Evolutionary conservation across 2,329 filamentous ascomycete species (phyloP).

Genomic region (Pseudogymnoascus destructans): DNA sequence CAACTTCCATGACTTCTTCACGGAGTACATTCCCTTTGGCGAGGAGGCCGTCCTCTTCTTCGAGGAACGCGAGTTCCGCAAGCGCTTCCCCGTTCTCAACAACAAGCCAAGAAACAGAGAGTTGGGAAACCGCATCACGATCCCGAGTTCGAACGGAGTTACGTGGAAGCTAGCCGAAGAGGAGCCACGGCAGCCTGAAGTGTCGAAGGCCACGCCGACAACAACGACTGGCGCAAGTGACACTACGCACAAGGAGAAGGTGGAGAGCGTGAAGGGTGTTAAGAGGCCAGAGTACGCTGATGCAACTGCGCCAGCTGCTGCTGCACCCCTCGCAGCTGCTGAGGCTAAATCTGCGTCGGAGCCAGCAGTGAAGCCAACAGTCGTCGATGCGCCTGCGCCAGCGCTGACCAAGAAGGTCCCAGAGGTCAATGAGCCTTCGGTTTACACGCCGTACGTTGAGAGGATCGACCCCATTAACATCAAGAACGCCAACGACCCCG

Average conservation of each 20-base stretch:
- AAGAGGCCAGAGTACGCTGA: conserved; percentile 25
- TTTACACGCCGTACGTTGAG: conserved; percentile 44
- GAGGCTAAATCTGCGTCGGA: conserved; percentile 23
- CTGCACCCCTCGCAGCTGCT: conserved; percentile 15
- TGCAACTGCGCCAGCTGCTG: conserved; percentile 18
- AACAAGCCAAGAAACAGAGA: conserved; percentile 30
- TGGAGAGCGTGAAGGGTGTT: conserved; percentile 26
- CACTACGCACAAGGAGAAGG: conserved; percentile 20
- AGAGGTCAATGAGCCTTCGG: conserved; percentile 53
- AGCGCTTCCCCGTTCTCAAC: conserved; percentile 54
- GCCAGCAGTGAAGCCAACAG: not conserved
- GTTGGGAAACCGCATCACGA: conserved; percentile 60
- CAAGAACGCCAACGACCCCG: conserved; percentile 64
- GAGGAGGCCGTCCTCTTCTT: conserved; percentile 92
- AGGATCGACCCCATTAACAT: conserved; percentile 69
- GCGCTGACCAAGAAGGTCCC: conserved; percentile 32
- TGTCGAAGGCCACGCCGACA: not conserved
- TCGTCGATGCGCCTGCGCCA: conserved; percentile 10
- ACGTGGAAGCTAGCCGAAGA: conserved; percentile 64
- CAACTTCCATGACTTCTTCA: conserved; percentile 99
- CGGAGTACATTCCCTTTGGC: conserved; percentile 86
- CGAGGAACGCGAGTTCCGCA: conserved; percentile 86
- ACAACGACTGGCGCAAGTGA: conserved; percentile 20
- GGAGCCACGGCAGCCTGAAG: conserved; percentile 28
- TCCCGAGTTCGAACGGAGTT: conserved; percentile 74